Evolutionary conservation across 495 filamentous ascomycete species (phyloP).

Genomic region (Evansstolkia leycettana): DNA sequence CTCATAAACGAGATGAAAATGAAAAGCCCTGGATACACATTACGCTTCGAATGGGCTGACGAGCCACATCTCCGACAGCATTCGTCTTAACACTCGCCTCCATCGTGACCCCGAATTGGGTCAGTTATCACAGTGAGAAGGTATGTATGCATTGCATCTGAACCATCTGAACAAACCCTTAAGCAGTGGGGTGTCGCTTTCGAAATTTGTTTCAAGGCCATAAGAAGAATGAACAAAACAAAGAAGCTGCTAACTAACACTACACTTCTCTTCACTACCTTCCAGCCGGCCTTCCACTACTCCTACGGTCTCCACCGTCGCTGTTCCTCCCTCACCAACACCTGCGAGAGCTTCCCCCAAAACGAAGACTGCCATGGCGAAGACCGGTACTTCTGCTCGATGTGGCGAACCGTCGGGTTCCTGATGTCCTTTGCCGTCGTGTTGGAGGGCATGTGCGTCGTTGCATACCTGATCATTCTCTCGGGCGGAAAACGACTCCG

Average conservation of each 20-base stretch:
- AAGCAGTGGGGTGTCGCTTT: too few relatives aligned
- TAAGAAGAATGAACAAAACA: too few relatives aligned
- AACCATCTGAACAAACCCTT: neutral
- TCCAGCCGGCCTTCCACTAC: conserved; percentile 41
- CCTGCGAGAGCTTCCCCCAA: conserved; percentile 46
- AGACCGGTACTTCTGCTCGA: conserved; percentile 72
- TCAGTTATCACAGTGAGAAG: conserved; percentile 54
- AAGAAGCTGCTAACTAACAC: neutral
- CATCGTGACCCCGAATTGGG: conserved; percentile 68
- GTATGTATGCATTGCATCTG: conserved; percentile 18
- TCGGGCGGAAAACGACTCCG: conserved; percentile 64
- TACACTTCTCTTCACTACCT: conserved; percentile 13
- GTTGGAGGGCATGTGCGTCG: conserved; percentile 59
- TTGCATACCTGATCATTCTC: conserved; percentile 63
- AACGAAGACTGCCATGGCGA: conserved; percentile 55
- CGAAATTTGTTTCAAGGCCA: too few relatives aligned
- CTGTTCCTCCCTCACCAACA: conserved; percentile 54
- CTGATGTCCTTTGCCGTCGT: conserved; percentile 73
- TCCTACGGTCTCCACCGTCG: conserved; percentile 69
- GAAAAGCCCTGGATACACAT: too few relatives aligned
- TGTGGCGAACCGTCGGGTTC: conserved; percentile 84
- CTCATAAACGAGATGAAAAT: neutral
- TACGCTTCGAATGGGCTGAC: too few relatives aligned
- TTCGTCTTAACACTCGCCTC: conserved; percentile 64
- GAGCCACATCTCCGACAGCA: too few relatives aligned